phyloP scores from a whole-genome alignment of 768 basidiomycete species.

The Trametes sanguinea region DNA sequence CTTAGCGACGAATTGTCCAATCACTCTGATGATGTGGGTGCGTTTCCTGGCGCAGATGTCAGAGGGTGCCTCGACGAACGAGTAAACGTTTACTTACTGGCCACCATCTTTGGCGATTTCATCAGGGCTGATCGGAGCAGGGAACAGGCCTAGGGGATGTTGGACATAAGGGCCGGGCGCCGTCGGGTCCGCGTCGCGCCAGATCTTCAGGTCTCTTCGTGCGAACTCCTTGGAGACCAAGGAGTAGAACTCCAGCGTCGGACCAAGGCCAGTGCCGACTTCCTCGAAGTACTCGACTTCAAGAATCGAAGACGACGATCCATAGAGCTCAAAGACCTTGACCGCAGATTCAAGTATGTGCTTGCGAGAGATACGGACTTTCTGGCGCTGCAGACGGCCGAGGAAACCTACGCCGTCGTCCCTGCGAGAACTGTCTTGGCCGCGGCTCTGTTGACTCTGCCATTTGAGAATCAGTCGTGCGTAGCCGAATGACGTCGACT shows the following conservation, averaged over 20 bases:
- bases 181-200: constrained; percentile 80
- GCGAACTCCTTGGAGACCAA: constrained; percentile 95
- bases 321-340: constrained; percentile 96
- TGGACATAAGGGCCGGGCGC: constrained; percentile 71
- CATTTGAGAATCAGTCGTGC: constrained; percentile 93
- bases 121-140: constrained; percentile 73
- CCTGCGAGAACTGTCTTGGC: constrained; percentile 76
- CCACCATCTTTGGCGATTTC: constrained; percentile 73
- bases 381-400: constrained; percentile 90
- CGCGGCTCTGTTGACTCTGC: constrained; percentile 84
- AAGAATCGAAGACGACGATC: constrained; percentile 88
- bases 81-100: constrained; percentile 51
- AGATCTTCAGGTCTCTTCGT: constrained; percentile 81
- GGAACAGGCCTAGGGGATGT: constrained; percentile 86
- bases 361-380: constrained; percentile 93
- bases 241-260: constrained; percentile 98
- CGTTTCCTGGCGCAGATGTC: constrained; percentile 59
- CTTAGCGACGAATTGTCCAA: constrained; percentile 96
- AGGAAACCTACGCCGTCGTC: constrained; percentile 93
- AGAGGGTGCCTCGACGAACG: not conserved
- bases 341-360: constrained; percentile 95
- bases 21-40: constrained; percentile 82
- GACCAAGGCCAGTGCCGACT: constrained; percentile 96
- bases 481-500: constrained; percentile 97
- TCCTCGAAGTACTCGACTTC: constrained; percentile 99